phyloP scores from a whole-genome alignment of 345 rosid species.

The Turnera subulata region DNA sequence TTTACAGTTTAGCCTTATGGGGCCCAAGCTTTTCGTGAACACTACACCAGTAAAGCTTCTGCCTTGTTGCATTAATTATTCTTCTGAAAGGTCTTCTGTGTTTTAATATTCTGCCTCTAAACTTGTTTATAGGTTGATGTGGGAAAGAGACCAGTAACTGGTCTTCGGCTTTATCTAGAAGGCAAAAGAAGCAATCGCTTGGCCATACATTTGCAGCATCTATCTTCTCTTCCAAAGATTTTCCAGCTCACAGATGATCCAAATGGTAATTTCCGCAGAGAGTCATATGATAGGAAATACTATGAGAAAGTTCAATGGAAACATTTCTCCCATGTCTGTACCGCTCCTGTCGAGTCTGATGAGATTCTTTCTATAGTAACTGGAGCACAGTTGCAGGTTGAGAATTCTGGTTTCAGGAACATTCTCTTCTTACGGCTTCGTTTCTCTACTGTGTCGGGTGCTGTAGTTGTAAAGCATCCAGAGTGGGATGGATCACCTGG shows the following conservation, averaged over 20 bases:
- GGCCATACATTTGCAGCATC: conserved; percentile 91
- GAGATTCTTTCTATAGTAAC: conserved; percentile 79
- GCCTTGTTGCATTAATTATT: neutral
- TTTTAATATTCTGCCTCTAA: neutral
- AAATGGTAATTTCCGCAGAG: conserved; percentile 39
- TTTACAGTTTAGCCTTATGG: conserved; percentile 82
- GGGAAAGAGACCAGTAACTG: conserved; percentile 90
- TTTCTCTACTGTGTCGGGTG: conserved; percentile 67
- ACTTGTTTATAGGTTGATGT: conserved; percentile 64
- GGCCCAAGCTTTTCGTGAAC: conserved; percentile 88
- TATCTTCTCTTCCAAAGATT: conserved; percentile 85
- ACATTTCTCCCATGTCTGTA: conserved; percentile 90
- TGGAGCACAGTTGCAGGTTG: conserved; percentile 87
- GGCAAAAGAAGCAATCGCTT: conserved; percentile 82
- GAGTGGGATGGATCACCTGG: conserved; percentile 95
- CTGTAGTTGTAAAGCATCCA: conserved; percentile 46
- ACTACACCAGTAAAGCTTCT: conserved; percentile 55
- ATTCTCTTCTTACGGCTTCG: conserved; percentile 77
- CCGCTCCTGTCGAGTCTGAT: conserved; percentile 79
- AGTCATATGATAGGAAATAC: conserved; percentile 56
- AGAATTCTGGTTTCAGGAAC: conserved; percentile 75
- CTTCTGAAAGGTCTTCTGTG: neutral
- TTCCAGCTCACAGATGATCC: conserved; percentile 77
- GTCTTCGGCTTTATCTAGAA: conserved; percentile 89
- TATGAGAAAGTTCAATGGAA: conserved; percentile 94